Base-by-base conservation (phyloP, 2,329 filamentous ascomycete genomes). In the Cucurbitaria berberidis region DNA sequence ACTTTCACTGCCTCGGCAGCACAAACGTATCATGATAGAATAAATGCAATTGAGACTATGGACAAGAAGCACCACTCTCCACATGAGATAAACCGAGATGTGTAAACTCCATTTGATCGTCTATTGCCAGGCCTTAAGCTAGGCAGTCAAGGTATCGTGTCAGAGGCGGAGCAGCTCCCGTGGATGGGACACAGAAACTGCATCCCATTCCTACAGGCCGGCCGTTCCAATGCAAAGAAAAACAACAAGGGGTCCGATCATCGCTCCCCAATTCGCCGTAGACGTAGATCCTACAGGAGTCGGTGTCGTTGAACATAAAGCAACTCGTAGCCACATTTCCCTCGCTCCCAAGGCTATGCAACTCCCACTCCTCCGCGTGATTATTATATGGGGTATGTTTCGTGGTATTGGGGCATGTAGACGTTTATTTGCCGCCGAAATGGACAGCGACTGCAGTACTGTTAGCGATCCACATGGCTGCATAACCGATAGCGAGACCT, bases 401-500 rank as follows among this genome's bases (percentile, higher is more conserved):
- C 60, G 57, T 66, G 62, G 65, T 66, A 64, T 66, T 51, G 59
- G n/a, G n/a, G 55, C 59, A 48, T 64, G 45, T 51, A 46, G 60
- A 51, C 45, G 43, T 66, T 64, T 68, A 59, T 40, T 66, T 63
- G 18, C 53, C 53, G 47, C 62, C 67, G 40, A 62, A 64, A 61
- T 70, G 59, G 55, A 72, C 70, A 61, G 70, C 60, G 55, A 72
- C 70, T 72, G 45, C 8, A 19, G 7, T 2, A 13, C n/a, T 30
- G 53, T 68, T 57, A 68, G 63, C 24, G 18, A 22, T n/a, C 5
- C 7, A 22, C 7, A n/a, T 15, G 24, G 5, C 3, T 11, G 10
- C 16, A 26, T 6, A 11, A n/a, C 13, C 11, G n/a, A 19, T 15
- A 29, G 21, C 27, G 29, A 51, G 27, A 78, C 87, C 74, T 86